phyloP scores from a whole-genome alignment of 305 asterid genomes.

The Fraxinus platypoda region DNA sequence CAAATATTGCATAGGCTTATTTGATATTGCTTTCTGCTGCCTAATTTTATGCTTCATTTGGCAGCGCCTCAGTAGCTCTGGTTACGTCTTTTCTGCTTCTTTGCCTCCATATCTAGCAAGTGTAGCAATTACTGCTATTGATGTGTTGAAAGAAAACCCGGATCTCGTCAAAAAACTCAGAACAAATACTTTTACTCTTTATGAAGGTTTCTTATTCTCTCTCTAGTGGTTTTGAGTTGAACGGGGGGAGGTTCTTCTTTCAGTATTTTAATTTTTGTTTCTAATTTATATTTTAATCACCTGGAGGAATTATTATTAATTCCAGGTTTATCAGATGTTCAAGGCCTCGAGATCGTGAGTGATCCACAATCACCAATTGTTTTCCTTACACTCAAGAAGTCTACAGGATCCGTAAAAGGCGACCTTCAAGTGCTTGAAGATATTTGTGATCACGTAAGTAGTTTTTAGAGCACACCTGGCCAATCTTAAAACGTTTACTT shows the following conservation, averaged over 20 bases:
- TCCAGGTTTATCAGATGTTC: slow-evolving; percentile 60
- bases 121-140: slow-evolving; percentile 87
- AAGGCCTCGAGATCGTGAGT: slow-evolving; percentile 67
- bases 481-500: neutral
- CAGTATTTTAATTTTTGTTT: slow-evolving; percentile 10
- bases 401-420: slow-evolving; percentile 62
- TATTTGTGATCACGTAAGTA: slow-evolving; percentile 61
- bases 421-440: slow-evolving; percentile 80
- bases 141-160: slow-evolving; percentile 76
- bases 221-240: neutral
- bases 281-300: neutral
- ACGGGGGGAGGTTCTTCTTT: neutral
- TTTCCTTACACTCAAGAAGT: slow-evolving; percentile 57
- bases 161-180: slow-evolving; percentile 58
- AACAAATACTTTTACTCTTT: slow-evolving; percentile 46
- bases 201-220: slow-evolving; percentile 43
- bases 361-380: slow-evolving; percentile 76
- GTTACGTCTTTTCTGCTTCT: slow-evolving; percentile 96
- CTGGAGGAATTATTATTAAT: neutral
- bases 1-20: slow-evolving; percentile 1
- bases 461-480: neutral
- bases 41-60: slow-evolving; percentile 28
- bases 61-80: slow-evolving; percentile 96
- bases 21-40: slow-evolving; percentile 26
- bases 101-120: slow-evolving; percentile 96